Conservation (phyloP, 805 yeast genomes). For the Debaryomyces prosopidis region DNA sequence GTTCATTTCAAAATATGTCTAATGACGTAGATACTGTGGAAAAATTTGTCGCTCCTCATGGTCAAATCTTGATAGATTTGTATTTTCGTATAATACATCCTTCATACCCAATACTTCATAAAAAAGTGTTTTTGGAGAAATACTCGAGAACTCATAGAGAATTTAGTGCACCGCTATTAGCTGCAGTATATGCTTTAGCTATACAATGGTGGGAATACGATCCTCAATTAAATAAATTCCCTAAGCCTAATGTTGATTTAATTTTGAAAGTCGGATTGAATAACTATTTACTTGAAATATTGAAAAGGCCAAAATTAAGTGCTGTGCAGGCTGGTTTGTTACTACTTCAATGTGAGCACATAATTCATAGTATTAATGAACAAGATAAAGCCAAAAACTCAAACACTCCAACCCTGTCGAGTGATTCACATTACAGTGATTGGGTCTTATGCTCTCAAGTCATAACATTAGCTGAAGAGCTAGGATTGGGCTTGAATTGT, state of each 20-base stretch:
- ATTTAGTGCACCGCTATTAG: constrained; percentile 85
- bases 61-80: constrained; percentile 73
- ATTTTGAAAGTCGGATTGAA: constrained; percentile 54
- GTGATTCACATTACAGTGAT: constrained; percentile 55
- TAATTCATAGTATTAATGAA: constrained; percentile 19
- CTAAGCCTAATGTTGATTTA: constrained; percentile 71
- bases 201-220: constrained; percentile 94
- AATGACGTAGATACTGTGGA: constrained; percentile 83
- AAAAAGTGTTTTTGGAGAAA: constrained; percentile 87
- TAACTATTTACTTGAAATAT: constrained; percentile 70
- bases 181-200: constrained; percentile 87
- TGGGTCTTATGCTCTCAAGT: constrained; percentile 88
- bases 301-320: constrained; percentile 85
- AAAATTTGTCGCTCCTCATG: constrained; percentile 86
- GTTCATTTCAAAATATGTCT: constrained; percentile 66
- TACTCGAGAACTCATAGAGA: constrained; percentile 89
- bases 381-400: constrained; percentile 4
- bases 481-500: constrained; percentile 90
- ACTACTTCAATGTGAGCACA: constrained; percentile 63
- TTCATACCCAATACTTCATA: constrained; percentile 86
- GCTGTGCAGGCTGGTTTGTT: constrained; percentile 89
- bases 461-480: constrained; percentile 83
- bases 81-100: constrained; percentile 89
- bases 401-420: constrained; percentile 2
- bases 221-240: constrained; percentile 69